Evolutionary conservation across 2,329 filamentous ascomycete genomes (phyloP), one percentile per base, ranked within the genome.

Genomic region (Cadophora sp.): DNA sequence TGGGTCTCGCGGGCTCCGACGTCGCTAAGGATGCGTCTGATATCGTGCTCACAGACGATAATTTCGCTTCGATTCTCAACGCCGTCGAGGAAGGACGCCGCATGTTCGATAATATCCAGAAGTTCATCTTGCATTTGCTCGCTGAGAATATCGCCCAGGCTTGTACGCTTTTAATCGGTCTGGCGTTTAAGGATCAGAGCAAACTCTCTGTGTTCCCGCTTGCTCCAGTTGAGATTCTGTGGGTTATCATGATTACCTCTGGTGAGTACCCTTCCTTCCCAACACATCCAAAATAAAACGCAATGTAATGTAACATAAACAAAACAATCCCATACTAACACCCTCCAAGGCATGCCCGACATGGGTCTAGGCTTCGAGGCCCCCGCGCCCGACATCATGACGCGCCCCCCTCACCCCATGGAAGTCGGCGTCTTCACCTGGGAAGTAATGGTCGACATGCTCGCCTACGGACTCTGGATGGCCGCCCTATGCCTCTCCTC

Each of bases 221-320:
- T 53, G 89, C 92, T 0, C 93, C 93, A 0, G 88, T 97, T 11
- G 90, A 97, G 74, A 95, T 97, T 69, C 86, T 97, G 67, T 97
- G 93, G 93, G 93, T 97, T 78, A 97, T 97, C 79, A 95, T 97
- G 91, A 86, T 96, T 64, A 97, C 94, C 0, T 95, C 92, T 48
- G 92, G 91, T 1, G 88, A 30, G 50, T 33, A 3, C 41, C 41
- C 41, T 7, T n/a, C 14, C 16, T 50, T 33, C 18, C 14, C 24
- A 53, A 30, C 27, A 30, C 27, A 30, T 30, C 6, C 27, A 30
- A 30, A 6, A 30, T 6, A 30, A 30, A 30, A 30, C 6, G 27
- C 27, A 30, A 30, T 30, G 27, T 6, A 30, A 30, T 30, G 27
- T 6, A 39, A 39, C 11, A 8, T 39, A 39, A 53, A 53, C 24